These are phyloP conservation scores for Fusarium globosum DNA, from an alignment of 2,329 filamentous ascomycete genomes.

Conservation along the genomic window DNA sequence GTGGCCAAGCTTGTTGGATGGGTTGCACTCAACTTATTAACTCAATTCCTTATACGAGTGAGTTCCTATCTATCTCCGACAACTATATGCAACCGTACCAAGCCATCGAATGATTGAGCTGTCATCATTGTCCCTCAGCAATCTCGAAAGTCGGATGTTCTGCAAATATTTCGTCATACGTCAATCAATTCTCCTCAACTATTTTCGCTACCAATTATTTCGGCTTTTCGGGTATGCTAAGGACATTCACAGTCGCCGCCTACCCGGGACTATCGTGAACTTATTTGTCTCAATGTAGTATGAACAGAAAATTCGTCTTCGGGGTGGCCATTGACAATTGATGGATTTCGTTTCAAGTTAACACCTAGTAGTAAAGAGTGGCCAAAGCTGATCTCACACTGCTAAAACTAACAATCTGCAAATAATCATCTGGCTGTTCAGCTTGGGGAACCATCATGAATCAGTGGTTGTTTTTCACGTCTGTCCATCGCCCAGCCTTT, in stretches of 20 bases:
- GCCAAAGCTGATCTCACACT: neutral
- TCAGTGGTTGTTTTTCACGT: slow-evolving; percentile 1
- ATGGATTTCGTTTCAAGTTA: neutral
- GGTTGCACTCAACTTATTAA: slow-evolving; percentile 38
- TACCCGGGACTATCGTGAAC: slow-evolving; percentile 18
- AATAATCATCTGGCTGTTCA: slow-evolving; percentile 3
- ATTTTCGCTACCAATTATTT: slow-evolving; percentile 10
- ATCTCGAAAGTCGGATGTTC: neutral
- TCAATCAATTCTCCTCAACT: neutral
- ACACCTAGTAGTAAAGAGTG: slow-evolving; percentile 8
- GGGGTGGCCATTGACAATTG: slow-evolving; percentile 7
- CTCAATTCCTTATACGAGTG: slow-evolving; percentile 11
- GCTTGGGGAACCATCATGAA: neutral
- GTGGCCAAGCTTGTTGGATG: slow-evolving; percentile 18
- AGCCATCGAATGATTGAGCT: slow-evolving; percentile 21
- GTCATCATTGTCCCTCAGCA: slow-evolving; percentile 25
- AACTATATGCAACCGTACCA: neutral
- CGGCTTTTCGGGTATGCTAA: neutral
- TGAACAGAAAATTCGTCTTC: slow-evolving; percentile 15
- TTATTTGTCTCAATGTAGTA: slow-evolving; percentile 1
- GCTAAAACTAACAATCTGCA: slow-evolving; percentile 1
- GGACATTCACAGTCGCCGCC: neutral
- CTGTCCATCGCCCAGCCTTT: neutral
- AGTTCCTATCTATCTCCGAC: slow-evolving; percentile 27
- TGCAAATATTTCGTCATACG: slow-evolving; percentile 24